Percentiles rank a stretch among this genome's conserved stretches.
Conservation (phyloP, 2,329 filamentous ascomycete species). For the Pseudogymnoascus sp. region DNA sequence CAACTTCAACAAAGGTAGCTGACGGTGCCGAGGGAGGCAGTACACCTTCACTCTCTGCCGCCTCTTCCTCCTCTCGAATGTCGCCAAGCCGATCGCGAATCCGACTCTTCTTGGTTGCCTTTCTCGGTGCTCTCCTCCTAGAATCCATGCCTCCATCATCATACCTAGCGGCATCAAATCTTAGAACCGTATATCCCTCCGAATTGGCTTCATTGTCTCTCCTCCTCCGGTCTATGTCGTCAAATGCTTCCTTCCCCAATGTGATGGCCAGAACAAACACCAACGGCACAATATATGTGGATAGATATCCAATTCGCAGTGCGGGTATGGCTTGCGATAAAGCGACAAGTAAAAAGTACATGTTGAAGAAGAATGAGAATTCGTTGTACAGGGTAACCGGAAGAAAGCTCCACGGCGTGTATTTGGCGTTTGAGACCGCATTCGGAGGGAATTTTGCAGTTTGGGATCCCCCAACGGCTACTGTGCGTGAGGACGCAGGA, state of each 20-base stretch:
- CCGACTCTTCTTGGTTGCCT: slow-evolving; percentile 31
- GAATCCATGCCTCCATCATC: slow-evolving; percentile 27
- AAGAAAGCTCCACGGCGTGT: slow-evolving; percentile 88
- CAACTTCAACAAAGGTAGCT: slow-evolving; percentile 53
- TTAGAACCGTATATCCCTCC: slow-evolving; percentile 73
- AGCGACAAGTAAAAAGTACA: slow-evolving; percentile 95
- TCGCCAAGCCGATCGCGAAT: slow-evolving; percentile 46
- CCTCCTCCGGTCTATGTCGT: slow-evolving; percentile 78
- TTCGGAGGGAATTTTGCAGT: slow-evolving; percentile 76
- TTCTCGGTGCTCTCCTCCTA: slow-evolving; percentile 32
- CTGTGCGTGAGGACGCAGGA: slow-evolving; percentile 61
- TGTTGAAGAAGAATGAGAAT: slow-evolving; percentile 99
- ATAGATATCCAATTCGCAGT: slow-evolving; percentile 85
- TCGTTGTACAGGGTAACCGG: slow-evolving; percentile 95
- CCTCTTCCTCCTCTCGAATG: slow-evolving; percentile 61
- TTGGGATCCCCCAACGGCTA: slow-evolving; percentile 69
- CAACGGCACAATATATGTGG: slow-evolving; percentile 86
- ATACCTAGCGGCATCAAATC: slow-evolving; percentile 52
- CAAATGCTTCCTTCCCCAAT: slow-evolving; percentile 88
- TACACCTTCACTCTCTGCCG: slow-evolving; percentile 35
- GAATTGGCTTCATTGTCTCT: slow-evolving; percentile 92
- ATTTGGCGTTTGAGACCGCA: slow-evolving; percentile 92
- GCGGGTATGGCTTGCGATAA: slow-evolving; percentile 86
- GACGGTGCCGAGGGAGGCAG: slow-evolving; percentile 34
- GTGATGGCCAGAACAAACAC: slow-evolving; percentile 89